Percentiles rank a stretch among this genome's conserved stretches.
phyloP scores from a whole-genome alignment of 768 basidiomycete species.

The Lentinus tigrinus region DNA sequence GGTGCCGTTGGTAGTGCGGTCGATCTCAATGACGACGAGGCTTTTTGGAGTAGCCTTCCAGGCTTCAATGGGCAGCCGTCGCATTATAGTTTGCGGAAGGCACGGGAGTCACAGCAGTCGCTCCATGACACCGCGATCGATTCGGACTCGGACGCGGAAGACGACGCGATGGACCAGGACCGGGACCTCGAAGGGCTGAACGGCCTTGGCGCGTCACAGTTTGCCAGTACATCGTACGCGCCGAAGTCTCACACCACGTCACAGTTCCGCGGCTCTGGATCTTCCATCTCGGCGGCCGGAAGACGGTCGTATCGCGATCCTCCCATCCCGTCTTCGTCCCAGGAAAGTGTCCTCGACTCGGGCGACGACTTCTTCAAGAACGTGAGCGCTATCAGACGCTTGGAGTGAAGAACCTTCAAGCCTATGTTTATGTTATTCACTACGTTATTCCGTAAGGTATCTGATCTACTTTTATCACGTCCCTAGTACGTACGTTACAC shows the following conservation, averaged over 20 bases:
- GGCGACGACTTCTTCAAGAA: background rate
- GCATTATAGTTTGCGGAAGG: conserved; percentile 2
- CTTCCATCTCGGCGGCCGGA: background rate
- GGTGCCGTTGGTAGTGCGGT: background rate
- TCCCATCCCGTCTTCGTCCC: background rate
- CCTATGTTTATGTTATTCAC: background rate
- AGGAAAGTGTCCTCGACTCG: conserved; percentile 1
- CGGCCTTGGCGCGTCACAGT: no score
- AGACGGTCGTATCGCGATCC: background rate
- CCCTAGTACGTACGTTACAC: no score
- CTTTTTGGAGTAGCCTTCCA: background rate
- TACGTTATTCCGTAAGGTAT: background rate
- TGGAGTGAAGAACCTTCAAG: background rate
- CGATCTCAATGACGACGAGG: background rate
- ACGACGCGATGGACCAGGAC: background rate
- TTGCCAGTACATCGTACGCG: no score
- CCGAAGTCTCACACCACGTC: no score
- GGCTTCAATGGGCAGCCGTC: conserved; percentile 4
- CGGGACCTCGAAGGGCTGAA: no score
- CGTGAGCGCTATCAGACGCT: background rate
- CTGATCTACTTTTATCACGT: background rate
- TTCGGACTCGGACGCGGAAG: background rate
- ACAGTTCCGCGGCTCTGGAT: no score
- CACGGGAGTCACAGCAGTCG: background rate
- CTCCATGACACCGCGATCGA: background rate